Evolutionary conservation across 352 stramenopile genomes (phyloP).

Genomic region (Phytophthora colocasiae): DNA sequence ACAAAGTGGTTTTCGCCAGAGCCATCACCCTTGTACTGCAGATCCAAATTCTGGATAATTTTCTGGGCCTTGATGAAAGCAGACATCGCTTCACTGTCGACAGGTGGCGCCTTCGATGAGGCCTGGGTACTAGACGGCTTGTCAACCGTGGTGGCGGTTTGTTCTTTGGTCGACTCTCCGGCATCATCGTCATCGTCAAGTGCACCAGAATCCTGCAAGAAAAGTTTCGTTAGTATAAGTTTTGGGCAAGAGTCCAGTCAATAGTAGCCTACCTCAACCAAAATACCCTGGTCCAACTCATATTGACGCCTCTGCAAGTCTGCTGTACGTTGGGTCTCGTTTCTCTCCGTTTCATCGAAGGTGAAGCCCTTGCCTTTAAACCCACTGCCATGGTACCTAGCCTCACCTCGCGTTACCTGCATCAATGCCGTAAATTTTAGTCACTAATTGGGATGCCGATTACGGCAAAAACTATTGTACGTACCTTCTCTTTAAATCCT

Average conservation of each 20-base stretch:
- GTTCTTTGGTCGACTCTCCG: slow-evolving; percentile 50
- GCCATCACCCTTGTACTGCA: slow-evolving; percentile 69
- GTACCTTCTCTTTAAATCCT: slow-evolving; percentile 95
- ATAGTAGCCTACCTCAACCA: slow-evolving; percentile 60
- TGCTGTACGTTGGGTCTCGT: slow-evolving; percentile 94
- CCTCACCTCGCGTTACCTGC: slow-evolving; percentile 94
- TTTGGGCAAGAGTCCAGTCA: neutral
- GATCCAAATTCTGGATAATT: slow-evolving; percentile 85
- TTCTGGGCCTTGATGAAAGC: slow-evolving; percentile 86
- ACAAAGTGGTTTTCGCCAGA: slow-evolving; percentile 75
- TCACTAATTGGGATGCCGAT: neutral
- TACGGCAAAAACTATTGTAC: neutral
- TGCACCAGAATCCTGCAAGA: slow-evolving; percentile 48
- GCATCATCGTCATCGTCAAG: slow-evolving; percentile 62
- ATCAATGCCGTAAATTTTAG: slow-evolving; percentile 8
- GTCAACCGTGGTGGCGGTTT: slow-evolving; percentile 15
- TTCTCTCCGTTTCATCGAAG: slow-evolving; percentile 98
- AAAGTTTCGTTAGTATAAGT: slow-evolving; percentile 12
- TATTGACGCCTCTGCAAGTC: slow-evolving; percentile 93
- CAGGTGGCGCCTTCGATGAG: slow-evolving; percentile 23
- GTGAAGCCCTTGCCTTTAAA: slow-evolving; percentile 99
- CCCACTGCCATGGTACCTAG: slow-evolving; percentile 95
- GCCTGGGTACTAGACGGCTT: slow-evolving; percentile 19
- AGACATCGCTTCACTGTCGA: slow-evolving; percentile 70
- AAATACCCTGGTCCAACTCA: slow-evolving; percentile 86